Percentiles rank a stretch among this genome's conserved stretches.
These are phyloP conservation scores for Lyophyllum atratum DNA, from an alignment of 768 basidiomycete species.

Conservation along the genomic window DNA sequence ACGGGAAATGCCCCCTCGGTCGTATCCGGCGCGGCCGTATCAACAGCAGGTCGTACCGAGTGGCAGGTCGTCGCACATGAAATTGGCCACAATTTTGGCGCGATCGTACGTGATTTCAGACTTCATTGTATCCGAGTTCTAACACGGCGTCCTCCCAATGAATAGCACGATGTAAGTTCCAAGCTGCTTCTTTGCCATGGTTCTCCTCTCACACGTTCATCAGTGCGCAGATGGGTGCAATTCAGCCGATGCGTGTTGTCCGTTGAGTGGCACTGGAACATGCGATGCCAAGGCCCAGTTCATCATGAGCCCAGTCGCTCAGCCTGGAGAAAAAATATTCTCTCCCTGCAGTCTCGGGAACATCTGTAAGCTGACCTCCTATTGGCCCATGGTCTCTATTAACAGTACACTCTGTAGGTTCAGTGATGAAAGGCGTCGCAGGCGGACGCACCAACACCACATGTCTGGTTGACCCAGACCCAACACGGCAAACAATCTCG, in stretches of 20 bases:
- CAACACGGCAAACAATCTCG: conserved; percentile 47
- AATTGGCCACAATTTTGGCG: conserved; percentile 88
- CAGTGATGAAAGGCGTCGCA: conserved; percentile 54
- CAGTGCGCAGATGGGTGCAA: conserved; percentile 72
- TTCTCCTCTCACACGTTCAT: conserved; percentile 8
- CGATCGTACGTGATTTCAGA: conserved; percentile 59
- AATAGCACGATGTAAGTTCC: conserved; percentile 57
- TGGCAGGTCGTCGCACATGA: conserved; percentile 87
- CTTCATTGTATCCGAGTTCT: conserved; percentile 1
- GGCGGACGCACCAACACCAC: conserved; percentile 54
- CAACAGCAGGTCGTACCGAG: conserved; percentile 73
- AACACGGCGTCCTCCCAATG: conserved; percentile 16
- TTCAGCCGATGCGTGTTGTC: conserved; percentile 64
- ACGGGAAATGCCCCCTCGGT: conserved; percentile 45
- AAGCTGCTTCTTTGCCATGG: conserved; percentile 2
- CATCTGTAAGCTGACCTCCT: conserved; percentile 57
- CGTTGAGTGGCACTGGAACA: conserved; percentile 46
- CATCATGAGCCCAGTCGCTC: conserved; percentile 85
- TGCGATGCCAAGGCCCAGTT: conserved; percentile 71
- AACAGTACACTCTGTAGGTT: conserved; percentile 41
- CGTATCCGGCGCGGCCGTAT: conserved; percentile 83
- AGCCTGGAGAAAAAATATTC: conserved; percentile 65
- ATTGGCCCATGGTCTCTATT: background rate
- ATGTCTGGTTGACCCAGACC: conserved; percentile 67
- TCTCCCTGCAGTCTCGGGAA: conserved; percentile 83